Evolutionary conservation across 2,329 filamentous ascomycete genomes (phyloP), one percentile per base, ranked within the genome.

Genomic region (Sarocladiaceae sp.): DNA sequence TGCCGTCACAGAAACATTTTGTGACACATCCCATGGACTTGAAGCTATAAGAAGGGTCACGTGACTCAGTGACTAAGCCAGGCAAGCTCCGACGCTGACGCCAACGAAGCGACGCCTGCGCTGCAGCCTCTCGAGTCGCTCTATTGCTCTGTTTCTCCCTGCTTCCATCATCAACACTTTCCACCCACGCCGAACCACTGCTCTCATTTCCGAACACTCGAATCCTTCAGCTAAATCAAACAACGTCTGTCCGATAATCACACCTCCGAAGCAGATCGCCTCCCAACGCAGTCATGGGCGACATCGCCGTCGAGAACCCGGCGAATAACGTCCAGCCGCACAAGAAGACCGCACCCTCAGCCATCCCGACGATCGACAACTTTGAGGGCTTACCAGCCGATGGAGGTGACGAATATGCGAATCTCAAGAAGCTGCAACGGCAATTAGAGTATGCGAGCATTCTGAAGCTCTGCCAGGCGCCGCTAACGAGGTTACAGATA

Each of bases 391-490:
- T 91, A 56, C 81, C 84, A 15, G 83, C 83, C 52, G 91, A 96
- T 64, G 86, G 85, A 48, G 88, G 84, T 59, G 93, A 97, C 70
- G 93, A 97, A 69, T 99, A 99, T 71, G 90, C 89, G 50, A 91
- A 87, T 36, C 80, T 97, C 71, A 99, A 99, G 80, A 94, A 95
- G 77, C 83, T 97, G 58, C 93, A 99, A 73, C 82, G 93, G 68
- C 92, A 97, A 77, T 77, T 97, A 62, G 94, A 99, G 85, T 97
- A 81, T 62, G 83, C 68, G 33, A 18, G 11, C 17, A n/a, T 22
- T 17, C 40, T 17, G 4, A n/a, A 10, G 12, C 25, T 13, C 29
- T 7, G 12, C n/a, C 2, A 7, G 12, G n/a, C 7, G 26, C 7
- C 7, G 50, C 54, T 58, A 55, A 52, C 50, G 37, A 6, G 57